Conservation (phyloP, 164 flowering plant species). For the Piper betle region DNA sequence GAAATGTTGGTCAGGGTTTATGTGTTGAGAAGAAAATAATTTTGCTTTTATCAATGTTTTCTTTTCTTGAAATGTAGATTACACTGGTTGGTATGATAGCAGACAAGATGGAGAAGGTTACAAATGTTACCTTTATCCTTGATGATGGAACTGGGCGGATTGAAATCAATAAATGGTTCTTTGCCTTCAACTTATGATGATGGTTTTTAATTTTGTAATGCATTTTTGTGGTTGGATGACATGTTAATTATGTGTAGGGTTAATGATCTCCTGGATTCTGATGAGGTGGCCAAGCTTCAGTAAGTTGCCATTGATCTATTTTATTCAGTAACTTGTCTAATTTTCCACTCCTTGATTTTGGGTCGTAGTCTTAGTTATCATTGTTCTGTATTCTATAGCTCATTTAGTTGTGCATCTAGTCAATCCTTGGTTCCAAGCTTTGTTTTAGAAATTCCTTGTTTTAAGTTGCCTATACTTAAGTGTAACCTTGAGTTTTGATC, state of each 20-base stretch:
- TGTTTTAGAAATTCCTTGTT: neutral
- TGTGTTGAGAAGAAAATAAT: neutral
- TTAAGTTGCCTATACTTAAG: too few species aligned
- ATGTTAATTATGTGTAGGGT: neutral
- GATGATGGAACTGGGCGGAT: constrained; percentile 95
- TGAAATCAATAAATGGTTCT: constrained; percentile 64
- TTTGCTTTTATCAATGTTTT: neutral
- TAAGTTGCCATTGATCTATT: constrained; percentile 2
- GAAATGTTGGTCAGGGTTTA: too few species aligned
- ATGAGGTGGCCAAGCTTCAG: constrained; percentile 10
- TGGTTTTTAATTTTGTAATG: neutral
- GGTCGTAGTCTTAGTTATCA: neutral
- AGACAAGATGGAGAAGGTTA: constrained; percentile 46
- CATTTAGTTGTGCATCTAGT: neutral
- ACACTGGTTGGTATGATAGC: constrained; percentile 57
- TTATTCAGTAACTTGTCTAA: neutral
- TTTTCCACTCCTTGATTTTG: neutral
- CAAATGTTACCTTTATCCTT: constrained; percentile 51
- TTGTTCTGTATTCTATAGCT: neutral
- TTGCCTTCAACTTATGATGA: neutral
- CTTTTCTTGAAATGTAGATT: constrained; percentile 30
- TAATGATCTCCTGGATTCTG: constrained; percentile 9
- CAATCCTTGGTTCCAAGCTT: neutral
- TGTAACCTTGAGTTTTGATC: too few species aligned
- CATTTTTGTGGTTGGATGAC: neutral